Evolutionary conservation across 2,329 filamentous ascomycete genomes (phyloP), one percentile per base, ranked within the genome.

Genomic region (Aspergillus pseudoviridinutans): DNA sequence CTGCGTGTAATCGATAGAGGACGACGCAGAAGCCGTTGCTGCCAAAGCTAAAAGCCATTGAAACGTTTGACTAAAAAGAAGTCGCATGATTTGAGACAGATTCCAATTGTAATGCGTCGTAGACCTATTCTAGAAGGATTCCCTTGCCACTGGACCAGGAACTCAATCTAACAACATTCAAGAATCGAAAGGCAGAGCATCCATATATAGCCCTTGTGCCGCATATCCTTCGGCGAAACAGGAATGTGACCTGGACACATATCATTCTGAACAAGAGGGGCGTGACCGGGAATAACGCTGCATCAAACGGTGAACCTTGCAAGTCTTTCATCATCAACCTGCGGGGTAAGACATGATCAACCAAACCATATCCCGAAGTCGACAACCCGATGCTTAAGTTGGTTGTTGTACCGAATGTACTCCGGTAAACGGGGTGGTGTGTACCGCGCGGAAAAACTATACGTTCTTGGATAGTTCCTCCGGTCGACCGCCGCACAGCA

Each of bases 1-100:
- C 57, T 71, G 68, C 14, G 71, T 70, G 49, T 67, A 65, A 53
- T 72, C 69, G 12, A 64, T 51, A 25, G 58, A 41, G 2, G 32
- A 35, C 32, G 25, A 12, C 8, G 57, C 44, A 38, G 52, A n/a
- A 12, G 42, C 42, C 17, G 35, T 49, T 20, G 50, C 29, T 24
- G 35, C 17, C 47, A 59, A n/a, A 22, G 53, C 29, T 17, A 51
- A 12, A 20, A 51, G 27, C 53, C 58, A 53, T 29, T 25, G 42
- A 24, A 52, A 27, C 32, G 55, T n/a, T 46, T 24, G 42, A 20
- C 49, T 41, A 8, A 25, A 5, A 27, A 53, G 42, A n/a, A 38
- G 24, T 41, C 41, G 41, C 58, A 60, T 55, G 17, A 17, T 35
- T 35, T 35, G 32, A 35, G 14, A 35, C 32, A 35, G 2, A 35